Evolutionary conservation across 1,284 basidiomycete species (phyloP).

Genomic region (Austropuccinia psidii): DNA sequence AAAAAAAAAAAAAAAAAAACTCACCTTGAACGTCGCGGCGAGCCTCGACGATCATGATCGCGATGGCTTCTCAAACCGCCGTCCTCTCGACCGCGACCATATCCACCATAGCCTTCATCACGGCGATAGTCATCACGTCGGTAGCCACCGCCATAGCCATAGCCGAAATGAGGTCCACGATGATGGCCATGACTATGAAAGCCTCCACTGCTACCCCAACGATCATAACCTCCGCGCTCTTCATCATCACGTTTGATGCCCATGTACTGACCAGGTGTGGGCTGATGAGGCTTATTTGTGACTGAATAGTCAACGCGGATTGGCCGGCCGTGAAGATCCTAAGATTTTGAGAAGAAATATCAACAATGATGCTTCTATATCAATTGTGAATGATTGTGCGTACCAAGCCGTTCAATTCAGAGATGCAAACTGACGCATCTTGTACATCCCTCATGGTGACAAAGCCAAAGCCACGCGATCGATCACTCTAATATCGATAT

Average conservation of each 20-base stretch:
- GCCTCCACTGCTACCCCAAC: slow-evolving; percentile 50
- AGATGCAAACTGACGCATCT: slow-evolving; percentile 77
- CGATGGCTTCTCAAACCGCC: slow-evolving; percentile 17
- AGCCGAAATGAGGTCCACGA: slow-evolving; percentile 39
- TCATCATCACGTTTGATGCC: slow-evolving; percentile 64
- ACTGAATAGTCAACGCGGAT: slow-evolving; percentile 97
- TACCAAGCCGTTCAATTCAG: slow-evolving; percentile 84
- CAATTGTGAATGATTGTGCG: slow-evolving; percentile 46
- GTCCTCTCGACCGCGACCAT: slow-evolving; percentile 19
- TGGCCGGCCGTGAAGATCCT: slow-evolving; percentile 88
- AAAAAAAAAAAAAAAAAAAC: background rate
- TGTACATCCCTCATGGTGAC: slow-evolving; percentile 83
- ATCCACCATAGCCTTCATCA: slow-evolving; percentile 38
- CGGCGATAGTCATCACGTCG: slow-evolving; percentile 39
- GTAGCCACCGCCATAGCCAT: slow-evolving; percentile 41
- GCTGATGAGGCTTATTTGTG: slow-evolving; percentile 82
- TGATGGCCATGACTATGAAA: slow-evolving; percentile 50
- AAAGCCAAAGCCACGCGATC: slow-evolving; percentile 95
- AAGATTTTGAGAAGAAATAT: background rate
- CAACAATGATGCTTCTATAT: background rate
- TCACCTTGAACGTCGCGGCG: slow-evolving; percentile 28
- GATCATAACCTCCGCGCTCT: slow-evolving; percentile 42
- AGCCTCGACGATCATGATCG: slow-evolving; percentile 19
- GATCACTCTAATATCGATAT: slow-evolving; percentile 63
- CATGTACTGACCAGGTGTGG: slow-evolving; percentile 97